phyloP scores from a whole-genome alignment of 768 basidiomycete genomes.

The Amanita pallidorosea region DNA sequence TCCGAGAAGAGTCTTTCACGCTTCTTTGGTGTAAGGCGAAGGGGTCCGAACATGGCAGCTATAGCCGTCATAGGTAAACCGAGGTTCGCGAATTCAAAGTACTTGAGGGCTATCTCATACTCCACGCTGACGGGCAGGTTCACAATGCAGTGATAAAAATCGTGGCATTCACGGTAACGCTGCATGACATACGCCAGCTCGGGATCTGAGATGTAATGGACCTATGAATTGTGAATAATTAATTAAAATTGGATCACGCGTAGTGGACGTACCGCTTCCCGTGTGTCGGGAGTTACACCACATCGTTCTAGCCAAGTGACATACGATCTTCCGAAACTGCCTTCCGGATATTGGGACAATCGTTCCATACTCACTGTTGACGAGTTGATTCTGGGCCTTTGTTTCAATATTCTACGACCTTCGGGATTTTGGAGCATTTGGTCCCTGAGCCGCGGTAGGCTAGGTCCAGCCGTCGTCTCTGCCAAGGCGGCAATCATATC shows the following conservation, averaged over 20 bases:
- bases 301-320: conserved; percentile 83
- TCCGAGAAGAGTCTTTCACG: conserved; percentile 57
- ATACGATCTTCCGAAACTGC: conserved; percentile 81
- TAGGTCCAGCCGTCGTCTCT: conserved; percentile 81
- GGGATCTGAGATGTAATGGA: conserved; percentile 89
- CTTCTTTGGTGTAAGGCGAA: conserved; percentile 52
- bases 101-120: conserved; percentile 90
- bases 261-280: conserved; percentile 58
- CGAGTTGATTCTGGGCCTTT: conserved; percentile 75
- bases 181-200: conserved; percentile 98
- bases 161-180: conserved; percentile 95
- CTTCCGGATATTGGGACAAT: conserved; percentile 58
- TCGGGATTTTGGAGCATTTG: conserved; percentile 69
- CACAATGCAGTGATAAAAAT: conserved; percentile 91
- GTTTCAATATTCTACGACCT: conserved; percentile 75
- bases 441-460: conserved; percentile 67
- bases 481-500: conserved; percentile 95
- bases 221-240: conserved; percentile 35
- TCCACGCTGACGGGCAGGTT: conserved; percentile 83
- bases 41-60: conserved; percentile 68
- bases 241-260: conserved; percentile 1
- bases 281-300: conserved; percentile 86
- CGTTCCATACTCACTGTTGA: conserved; percentile 61
- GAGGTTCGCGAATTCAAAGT: conserved; percentile 89
- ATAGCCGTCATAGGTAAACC: conserved; percentile 82